These are phyloP conservation scores for Reticulascus tulasneorum DNA, from an alignment of 2,329 filamentous ascomycete species.

Conservation along the genomic window DNA sequence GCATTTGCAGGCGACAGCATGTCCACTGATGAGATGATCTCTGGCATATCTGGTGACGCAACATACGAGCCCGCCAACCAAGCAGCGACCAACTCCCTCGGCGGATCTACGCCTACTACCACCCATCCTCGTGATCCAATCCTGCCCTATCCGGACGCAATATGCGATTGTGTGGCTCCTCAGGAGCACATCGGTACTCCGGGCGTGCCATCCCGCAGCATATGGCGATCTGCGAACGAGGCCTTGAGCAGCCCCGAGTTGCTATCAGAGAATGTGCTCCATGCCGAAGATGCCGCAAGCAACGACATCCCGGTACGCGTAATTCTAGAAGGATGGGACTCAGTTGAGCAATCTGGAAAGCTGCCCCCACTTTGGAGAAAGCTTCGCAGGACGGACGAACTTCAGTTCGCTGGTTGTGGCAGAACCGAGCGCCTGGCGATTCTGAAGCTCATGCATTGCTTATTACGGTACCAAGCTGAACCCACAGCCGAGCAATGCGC, in stretches of 20 bases:
- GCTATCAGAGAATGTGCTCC: conserved; percentile 1
- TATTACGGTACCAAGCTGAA: conserved; percentile 22
- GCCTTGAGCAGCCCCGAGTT: conserved; percentile 11
- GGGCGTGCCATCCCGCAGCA: conserved; percentile 4
- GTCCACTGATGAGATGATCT: no score
- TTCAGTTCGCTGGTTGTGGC: conserved; percentile 16
- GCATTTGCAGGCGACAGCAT: no score
- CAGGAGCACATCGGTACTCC: not conserved
- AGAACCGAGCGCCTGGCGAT: conserved; percentile 18
- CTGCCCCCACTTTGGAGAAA: conserved; percentile 21
- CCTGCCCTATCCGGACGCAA: conserved; percentile 2
- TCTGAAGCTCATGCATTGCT: conserved; percentile 18
- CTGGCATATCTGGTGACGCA: no score
- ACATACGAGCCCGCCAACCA: no score
- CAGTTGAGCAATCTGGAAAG: conserved; percentile 17
- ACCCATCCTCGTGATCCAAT: no score
- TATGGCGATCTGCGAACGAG: conserved; percentile 20
- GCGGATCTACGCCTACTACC: no score
- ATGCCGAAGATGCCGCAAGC: conserved; percentile 15
- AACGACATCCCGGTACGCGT: conserved; percentile 21
- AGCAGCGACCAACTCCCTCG: no score
- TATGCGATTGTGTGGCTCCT: not conserved
- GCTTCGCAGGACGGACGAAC: conserved; percentile 16
- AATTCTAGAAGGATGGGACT: conserved; percentile 22
- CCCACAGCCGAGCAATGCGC: conserved; percentile 14